These are phyloP conservation scores for Hericium erinaceus DNA, from an alignment of 768 basidiomycete species.

Conservation along the genomic window DNA sequence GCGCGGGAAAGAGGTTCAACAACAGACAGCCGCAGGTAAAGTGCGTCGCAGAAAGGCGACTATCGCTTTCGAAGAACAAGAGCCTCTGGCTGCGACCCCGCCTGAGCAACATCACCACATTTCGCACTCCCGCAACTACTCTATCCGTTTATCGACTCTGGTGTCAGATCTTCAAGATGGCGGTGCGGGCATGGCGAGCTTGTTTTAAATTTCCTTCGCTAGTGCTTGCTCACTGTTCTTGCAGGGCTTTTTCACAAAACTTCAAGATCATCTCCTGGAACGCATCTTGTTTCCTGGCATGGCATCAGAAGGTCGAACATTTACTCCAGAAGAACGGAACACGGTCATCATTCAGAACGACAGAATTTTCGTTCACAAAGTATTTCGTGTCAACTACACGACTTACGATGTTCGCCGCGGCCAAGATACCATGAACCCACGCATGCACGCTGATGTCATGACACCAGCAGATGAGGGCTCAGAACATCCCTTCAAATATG, in stretches of 20 bases:
- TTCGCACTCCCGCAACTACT: not conserved
- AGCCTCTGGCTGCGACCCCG: not conserved
- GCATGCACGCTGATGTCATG: slow-evolving; percentile 15
- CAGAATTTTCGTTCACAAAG: slow-evolving; percentile 15
- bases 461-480: too few relatives aligned
- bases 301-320: slow-evolving; percentile 6
- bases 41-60: not conserved
- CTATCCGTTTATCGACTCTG: too few relatives aligned
- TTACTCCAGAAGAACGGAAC: slow-evolving; percentile 2
- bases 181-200: too few relatives aligned
- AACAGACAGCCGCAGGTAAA: not conserved
- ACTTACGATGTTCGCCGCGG: slow-evolving; percentile 14
- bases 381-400: slow-evolving; percentile 15
- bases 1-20: not conserved
- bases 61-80: not conserved
- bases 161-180: too few relatives aligned
- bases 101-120: not conserved
- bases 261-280: slow-evolving; percentile 18
- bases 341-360: slow-evolving; percentile 8
- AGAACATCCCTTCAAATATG: slow-evolving; percentile 23
- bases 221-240: too few relatives aligned
- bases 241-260: slow-evolving; percentile 11
- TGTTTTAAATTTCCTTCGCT: too few relatives aligned
- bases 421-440: slow-evolving; percentile 15
- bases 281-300: slow-evolving; percentile 11